Base-by-base conservation (phyloP, 371 early-diverging fungal genomes). In the Dinochytrium kinnereticum region DNA sequence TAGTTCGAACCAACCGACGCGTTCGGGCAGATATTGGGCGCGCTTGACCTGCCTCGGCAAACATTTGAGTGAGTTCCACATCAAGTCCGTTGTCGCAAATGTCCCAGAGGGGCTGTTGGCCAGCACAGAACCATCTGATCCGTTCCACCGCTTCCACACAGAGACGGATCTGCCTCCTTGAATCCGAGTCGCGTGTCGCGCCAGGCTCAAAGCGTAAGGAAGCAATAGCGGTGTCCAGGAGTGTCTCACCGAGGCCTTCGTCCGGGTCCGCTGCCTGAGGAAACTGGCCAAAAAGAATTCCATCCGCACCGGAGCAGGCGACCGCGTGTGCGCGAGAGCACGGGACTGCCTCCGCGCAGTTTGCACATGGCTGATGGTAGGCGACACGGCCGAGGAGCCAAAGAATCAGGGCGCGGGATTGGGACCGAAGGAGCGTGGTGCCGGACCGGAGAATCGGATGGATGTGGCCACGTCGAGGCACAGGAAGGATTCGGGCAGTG, bases 311-410 rank as follows among this genome's bases (percentile, higher is more conserved):
- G 24, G 57, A 7, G 57, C 57, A 57, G 13, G 13, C 31, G 13
- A 57, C 31, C 13, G 26, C 31, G 24, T 57, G 57, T n/a, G 57
- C 57, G 24, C 57, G 57, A 30, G 57, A 26, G 31, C n/a, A 30
- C 10, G 68, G n/a, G 17, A 15, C 49, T 44, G 7, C 44, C 44
- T 19, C 44, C 26, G 44, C 68, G 33, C 73, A 73, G 2, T 40
- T 17, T 5, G 36, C 37, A 34, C 73, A 73, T 1, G 28, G 53
- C 55, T 73, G 73, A 59, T 73, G 73, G 57, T 26, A 50, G 40
- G 51, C 24, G 10, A 73, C 38, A 30, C 55, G 19, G n/a, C 73
- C 73, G 31, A 68, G 33, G 36, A 68, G 26, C 73, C 73, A 73
- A 26, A 73, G 34, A 1, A 59, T 17, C 0, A 73, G 0, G 0